Base-by-base conservation (phyloP, 495 filamentous ascomycete genomes). In the Penicillium cinerascens region DNA sequence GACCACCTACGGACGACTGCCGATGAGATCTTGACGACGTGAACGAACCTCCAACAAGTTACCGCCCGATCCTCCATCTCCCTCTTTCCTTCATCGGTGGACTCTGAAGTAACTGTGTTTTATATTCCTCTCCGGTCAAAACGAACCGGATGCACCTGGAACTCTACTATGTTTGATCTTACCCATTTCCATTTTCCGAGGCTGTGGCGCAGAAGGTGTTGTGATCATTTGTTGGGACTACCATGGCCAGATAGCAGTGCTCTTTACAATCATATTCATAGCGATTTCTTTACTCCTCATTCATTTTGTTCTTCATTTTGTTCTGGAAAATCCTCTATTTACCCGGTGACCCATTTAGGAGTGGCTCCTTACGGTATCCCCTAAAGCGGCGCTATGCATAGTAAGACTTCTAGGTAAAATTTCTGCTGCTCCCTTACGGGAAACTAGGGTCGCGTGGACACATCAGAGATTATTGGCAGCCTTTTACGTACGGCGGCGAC, bases 11-110 rank as follows among this genome's bases (percentile, higher is more conserved):
- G 10, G 8, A 43, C 10, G 44, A 51, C 39, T 33, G 29, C 50
- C 36, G 52, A 59, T 36, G 52, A 53, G 37, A 53, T 54, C 23
- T 64, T 66, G 49, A 73, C 60, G 68, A 73, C 59, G 57, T 70
- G 61, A 66, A 73, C 64, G 68, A 73, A 47, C 20, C 20, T 20
- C 49, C 40, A 42, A 44, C 40, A 3, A 23, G 17, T 33, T 48
- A 33, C 35, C 40, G 13, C 20, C 6, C 7, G 16, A 36, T 49
- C 25, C 42, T 46, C 27, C 27, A 21, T 9, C 26, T 15, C 26
- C 21, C 23, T 15, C 33, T 17, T 49, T 42, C 10, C 10, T 17
- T 38, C 25, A n/a, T 42, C 38, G 38, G 29, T 13, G 29, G 10
- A 13, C 8, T 15, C 29, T 13, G 9, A 33, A 33, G 29, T 33